Evolutionary conservation across 1,284 basidiomycete species (phyloP).

Genomic region (Boletellus deceptivus): DNA sequence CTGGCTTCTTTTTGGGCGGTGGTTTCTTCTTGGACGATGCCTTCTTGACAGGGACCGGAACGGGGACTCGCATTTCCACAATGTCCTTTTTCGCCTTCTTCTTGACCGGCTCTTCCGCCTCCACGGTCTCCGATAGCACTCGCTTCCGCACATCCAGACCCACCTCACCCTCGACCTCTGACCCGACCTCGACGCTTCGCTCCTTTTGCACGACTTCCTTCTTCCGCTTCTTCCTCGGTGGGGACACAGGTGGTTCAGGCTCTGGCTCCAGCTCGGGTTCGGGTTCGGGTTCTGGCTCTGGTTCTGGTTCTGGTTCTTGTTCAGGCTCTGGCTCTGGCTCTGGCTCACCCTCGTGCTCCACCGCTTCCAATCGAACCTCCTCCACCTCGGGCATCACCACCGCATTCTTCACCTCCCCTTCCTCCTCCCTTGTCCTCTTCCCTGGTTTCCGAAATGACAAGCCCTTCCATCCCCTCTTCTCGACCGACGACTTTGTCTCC

Average conservation of each 20-base stretch:
- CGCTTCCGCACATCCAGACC: slow-evolving; percentile 35
- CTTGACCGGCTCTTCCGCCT: slow-evolving; percentile 43
- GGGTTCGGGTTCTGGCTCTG: slow-evolving; percentile 28
- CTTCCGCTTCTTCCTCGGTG: slow-evolving; percentile 46
- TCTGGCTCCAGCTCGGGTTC: slow-evolving; percentile 39
- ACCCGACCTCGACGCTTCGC: slow-evolving; percentile 41
- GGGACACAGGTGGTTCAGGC: slow-evolving; percentile 35
- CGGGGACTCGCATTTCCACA: slow-evolving; percentile 27
- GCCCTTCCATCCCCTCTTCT: slow-evolving; percentile 54
- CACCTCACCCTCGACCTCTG: slow-evolving; percentile 41
- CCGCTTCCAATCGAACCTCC: slow-evolving; percentile 40
- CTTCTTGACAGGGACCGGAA: slow-evolving; percentile 34
- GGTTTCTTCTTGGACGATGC: slow-evolving; percentile 34
- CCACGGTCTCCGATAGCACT: slow-evolving; percentile 30
- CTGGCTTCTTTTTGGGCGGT: slow-evolving; percentile 32
- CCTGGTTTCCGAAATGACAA: slow-evolving; percentile 68
- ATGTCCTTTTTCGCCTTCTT: slow-evolving; percentile 32
- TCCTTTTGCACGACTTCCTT: slow-evolving; percentile 35
- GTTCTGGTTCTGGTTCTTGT: slow-evolving; percentile 30
- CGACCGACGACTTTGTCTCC: slow-evolving; percentile 30
- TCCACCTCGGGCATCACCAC: slow-evolving; percentile 25
- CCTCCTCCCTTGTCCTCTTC: slow-evolving; percentile 42
- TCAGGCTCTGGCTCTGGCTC: slow-evolving; percentile 39
- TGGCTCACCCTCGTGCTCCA: slow-evolving; percentile 34
- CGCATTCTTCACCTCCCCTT: slow-evolving; percentile 21